Evolutionary conservation across 148 eudicot species (phyloP).

Genomic region (Rhododendron vialii): DNA sequence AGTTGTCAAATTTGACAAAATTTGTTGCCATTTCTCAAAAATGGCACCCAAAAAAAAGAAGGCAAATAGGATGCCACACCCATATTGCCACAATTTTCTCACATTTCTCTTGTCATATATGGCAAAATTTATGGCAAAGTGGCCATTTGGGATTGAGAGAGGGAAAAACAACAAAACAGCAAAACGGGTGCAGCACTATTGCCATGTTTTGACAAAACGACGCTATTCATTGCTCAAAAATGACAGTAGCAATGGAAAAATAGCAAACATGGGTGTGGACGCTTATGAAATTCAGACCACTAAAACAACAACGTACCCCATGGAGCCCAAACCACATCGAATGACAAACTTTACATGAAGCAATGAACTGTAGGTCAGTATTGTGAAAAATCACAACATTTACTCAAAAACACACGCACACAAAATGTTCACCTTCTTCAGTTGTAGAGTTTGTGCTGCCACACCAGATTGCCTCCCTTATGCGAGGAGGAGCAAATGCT

Average conservation of each 20-base stretch:
- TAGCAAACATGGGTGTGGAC: too few species aligned
- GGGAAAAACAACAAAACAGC: too few species aligned
- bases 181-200: too few species aligned
- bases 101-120: too few species aligned
- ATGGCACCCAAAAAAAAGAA: background rate
- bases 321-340: background rate
- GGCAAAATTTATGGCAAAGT: too few species aligned
- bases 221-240: too few species aligned
- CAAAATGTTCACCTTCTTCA: constrained; percentile 59
- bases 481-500: constrained; percentile 96
- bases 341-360: background rate
- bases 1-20: background rate
- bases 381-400: background rate
- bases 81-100: too few species aligned
- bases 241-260: too few species aligned
- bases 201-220: too few species aligned
- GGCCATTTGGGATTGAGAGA: too few species aligned
- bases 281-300: background rate
- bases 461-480: constrained; percentile 96
- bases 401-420: background rate
- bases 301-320: background rate
- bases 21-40: background rate
- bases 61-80: background rate
- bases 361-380: background rate
- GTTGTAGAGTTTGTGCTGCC: constrained; percentile 92